These are phyloP conservation scores for Beta corolliflora DNA, from an alignment of 179 eudicot species.

Conservation along the genomic window DNA sequence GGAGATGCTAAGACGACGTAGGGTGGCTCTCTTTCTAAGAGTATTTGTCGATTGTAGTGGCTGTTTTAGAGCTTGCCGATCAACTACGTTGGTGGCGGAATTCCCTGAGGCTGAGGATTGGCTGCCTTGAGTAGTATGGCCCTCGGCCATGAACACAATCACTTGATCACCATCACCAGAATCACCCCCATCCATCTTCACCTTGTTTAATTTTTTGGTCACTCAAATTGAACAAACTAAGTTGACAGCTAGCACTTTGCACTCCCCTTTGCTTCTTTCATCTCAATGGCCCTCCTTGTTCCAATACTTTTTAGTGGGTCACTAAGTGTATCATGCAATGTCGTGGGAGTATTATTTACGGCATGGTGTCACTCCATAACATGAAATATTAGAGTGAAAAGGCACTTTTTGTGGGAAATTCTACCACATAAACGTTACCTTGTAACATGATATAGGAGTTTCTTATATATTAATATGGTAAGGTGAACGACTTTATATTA, in stretches of 20 bases:
- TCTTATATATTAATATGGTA: too few relatives aligned
- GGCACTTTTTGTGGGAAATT: too few relatives aligned
- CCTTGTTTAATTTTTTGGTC: background rate
- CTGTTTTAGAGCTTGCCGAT: background rate
- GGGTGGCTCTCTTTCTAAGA: conserved; percentile 33
- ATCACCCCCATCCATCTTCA: background rate
- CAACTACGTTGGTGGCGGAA: conserved; percentile 1
- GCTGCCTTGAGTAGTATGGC: conserved; percentile 16
- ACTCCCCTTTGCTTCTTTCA: background rate
- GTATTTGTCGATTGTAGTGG: conserved; percentile 10
- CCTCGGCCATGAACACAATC: conserved; percentile 31
- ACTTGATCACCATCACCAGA: conserved; percentile 23
- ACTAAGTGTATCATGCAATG: background rate
- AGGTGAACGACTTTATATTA: too few relatives aligned
- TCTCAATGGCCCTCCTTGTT: background rate
- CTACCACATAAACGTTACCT: too few relatives aligned
- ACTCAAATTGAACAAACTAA: background rate
- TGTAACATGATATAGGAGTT: too few relatives aligned
- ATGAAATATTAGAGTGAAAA: too few relatives aligned
- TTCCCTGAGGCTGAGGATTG: conserved; percentile 2
- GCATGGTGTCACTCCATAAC: too few relatives aligned
- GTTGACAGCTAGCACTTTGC: background rate
- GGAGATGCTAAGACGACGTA: conserved; percentile 58
- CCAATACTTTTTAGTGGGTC: background rate
- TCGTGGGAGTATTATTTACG: too few relatives aligned